These are phyloP conservation scores for Sugiyamaella americana DNA, from an alignment of 805 yeast species.

Conservation along the genomic window DNA sequence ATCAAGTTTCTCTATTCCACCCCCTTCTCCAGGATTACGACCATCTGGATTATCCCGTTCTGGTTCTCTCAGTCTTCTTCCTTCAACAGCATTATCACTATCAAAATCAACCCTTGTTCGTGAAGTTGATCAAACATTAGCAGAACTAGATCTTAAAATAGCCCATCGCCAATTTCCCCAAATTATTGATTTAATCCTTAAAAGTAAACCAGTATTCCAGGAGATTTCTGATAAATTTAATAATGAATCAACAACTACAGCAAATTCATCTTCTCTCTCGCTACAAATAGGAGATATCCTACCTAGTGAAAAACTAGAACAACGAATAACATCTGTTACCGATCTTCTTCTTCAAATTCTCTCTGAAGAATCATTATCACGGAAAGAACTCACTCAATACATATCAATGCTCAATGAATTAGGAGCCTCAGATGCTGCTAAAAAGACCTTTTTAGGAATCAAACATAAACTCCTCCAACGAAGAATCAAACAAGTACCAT, in stretches of 20 bases:
- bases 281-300: neutral
- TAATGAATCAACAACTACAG: constrained; percentile 4
- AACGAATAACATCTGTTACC: constrained; percentile 23
- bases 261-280: constrained; percentile 1
- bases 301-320: constrained; percentile 20
- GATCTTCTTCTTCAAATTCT: constrained; percentile 35
- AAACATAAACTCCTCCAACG: constrained; percentile 42
- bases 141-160: constrained; percentile 61
- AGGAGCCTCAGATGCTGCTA: constrained; percentile 43
- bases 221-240: neutral
- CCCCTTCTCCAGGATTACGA: neutral
- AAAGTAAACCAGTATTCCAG: neutral
- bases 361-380: constrained; percentile 27
- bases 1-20: constrained; percentile 1
- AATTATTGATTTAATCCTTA: constrained; percentile 34
- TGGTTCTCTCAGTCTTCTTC: neutral
- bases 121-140: constrained; percentile 53
- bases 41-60: neutral
- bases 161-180: constrained; percentile 52
- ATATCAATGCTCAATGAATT: constrained; percentile 37
- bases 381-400: constrained; percentile 21
- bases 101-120: constrained; percentile 36
- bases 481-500: constrained; percentile 45
- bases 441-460: constrained; percentile 43
- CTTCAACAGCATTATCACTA: constrained; percentile 1